Percentiles rank a stretch among this genome's conserved stretches.
phyloP scores from a whole-genome alignment of 2,329 filamentous ascomycete species.

The Phaeophleospora eucalypticola region DNA sequence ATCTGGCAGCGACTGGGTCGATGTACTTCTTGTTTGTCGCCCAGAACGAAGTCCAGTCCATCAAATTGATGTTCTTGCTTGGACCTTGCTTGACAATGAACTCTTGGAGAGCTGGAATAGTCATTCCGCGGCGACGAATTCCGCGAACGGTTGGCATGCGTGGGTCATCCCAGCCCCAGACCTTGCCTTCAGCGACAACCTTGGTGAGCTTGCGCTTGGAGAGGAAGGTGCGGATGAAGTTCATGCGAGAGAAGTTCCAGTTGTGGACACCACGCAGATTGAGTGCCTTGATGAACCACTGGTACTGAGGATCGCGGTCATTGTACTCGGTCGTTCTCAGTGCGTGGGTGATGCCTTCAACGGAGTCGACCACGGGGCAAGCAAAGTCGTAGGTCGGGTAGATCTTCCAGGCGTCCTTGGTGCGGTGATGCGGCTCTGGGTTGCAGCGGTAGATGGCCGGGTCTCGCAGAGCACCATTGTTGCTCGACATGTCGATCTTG shows the following conservation, averaged over 20 bases:
- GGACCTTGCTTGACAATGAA: slow-evolving; percentile 83
- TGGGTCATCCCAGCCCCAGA: slow-evolving; percentile 83
- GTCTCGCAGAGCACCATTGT: slow-evolving; percentile 93
- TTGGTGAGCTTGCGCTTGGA: slow-evolving; percentile 85
- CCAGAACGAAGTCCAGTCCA: slow-evolving; percentile 71
- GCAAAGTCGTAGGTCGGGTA: slow-evolving; percentile 87
- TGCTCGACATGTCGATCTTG: slow-evolving; percentile 85
- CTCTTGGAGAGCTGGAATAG: slow-evolving; percentile 71
- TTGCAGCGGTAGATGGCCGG: slow-evolving; percentile 98
- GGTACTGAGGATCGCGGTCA: slow-evolving; percentile 80
- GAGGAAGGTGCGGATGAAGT: slow-evolving; percentile 76
- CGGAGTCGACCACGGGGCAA: slow-evolving; percentile 73
- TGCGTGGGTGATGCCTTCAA: slow-evolving; percentile 80
- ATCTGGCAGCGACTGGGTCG: slow-evolving; percentile 46
- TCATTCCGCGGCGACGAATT: slow-evolving; percentile 73
- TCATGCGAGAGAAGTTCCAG: slow-evolving; percentile 81
- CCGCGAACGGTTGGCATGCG: slow-evolving; percentile 82
- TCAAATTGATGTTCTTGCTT: slow-evolving; percentile 75
- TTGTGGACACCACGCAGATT: slow-evolving; percentile 73
- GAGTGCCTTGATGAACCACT: slow-evolving; percentile 76
- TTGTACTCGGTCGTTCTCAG: slow-evolving; percentile 83
- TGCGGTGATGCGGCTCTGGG: slow-evolving; percentile 67
- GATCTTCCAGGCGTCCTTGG: slow-evolving; percentile 74
- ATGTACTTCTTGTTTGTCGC: slow-evolving; percentile 53
- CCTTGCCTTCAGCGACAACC: slow-evolving; percentile 70